Base-by-base conservation (phyloP, 176 grass and related monocot species). In the Microstegium vimineum region DNA sequence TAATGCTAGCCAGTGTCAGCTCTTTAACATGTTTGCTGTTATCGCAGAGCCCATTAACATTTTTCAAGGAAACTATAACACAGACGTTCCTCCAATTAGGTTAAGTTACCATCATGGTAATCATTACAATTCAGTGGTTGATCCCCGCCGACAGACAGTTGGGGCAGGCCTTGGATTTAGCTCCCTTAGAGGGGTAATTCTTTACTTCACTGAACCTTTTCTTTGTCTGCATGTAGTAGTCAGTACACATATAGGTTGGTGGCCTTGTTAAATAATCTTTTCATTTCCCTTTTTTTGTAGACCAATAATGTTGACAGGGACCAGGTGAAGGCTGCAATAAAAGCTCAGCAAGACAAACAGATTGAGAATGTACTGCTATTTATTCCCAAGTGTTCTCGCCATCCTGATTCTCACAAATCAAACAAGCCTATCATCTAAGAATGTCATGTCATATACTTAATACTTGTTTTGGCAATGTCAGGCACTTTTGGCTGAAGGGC, bases 41-140 rank as follows among this genome's bases (percentile, higher is more conserved):
- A 59, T 43, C 85, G 83, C 97, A 99, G 97, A 99, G 22, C 93
- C 97, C 64, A 94, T 99, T 85, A 99, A 99, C 79, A 99, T 99
- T 82, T 99, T 96, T 89, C 97, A 99, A 81, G 93, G 97, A 89
- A 99, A 77, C 72, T 99, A 99, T 87, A 68, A 90, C 62, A 99
- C n/a, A 62, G 93, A 99, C 34, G 75, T 87, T 79, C 97, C 97
- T 77, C 93, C 93, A 38, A 93, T 99, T 85, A 92, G 93, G 78
- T 84, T 99, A 82, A 96, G 93, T 85, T 99, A 92, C 82, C 97
- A 99, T 85, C 91, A n/a, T 10, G 97, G 97, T 57, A 99, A 96
- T 45, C 97, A 99, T 96, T 99, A 99, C 71, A 99, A 99, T 86
- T 99, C 97, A 56, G 87, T 99, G 54, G 87, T 94, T 87, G 97